phyloP scores from a whole-genome alignment of 2,329 filamentous ascomycete species.

The Cladosporium cucumerinum region DNA sequence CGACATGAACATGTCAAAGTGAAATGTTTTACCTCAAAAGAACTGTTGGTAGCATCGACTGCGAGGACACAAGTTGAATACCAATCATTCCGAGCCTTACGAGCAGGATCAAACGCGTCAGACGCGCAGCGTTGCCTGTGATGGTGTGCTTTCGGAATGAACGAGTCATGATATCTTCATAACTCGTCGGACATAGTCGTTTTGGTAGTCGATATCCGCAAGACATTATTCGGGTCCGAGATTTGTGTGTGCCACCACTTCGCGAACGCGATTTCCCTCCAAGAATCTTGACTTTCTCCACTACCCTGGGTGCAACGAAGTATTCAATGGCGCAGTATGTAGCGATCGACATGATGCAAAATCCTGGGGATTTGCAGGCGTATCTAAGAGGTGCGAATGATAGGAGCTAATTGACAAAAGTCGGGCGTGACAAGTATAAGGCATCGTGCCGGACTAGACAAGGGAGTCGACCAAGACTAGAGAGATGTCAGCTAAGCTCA shows the following conservation, averaged over 20 bases:
- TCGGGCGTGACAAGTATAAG: background rate
- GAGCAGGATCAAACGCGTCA: background rate
- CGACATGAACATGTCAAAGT: background rate
- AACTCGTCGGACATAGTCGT: background rate
- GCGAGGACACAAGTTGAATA: background rate
- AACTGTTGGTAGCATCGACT: background rate
- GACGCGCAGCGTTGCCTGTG: background rate
- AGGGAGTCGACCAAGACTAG: background rate
- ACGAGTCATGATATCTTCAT: background rate
- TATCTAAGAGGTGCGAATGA: background rate
- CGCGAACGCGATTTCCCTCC: background rate
- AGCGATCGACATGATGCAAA: background rate
- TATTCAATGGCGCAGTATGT: background rate
- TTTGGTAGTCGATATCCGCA: background rate
- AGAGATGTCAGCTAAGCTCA: background rate
- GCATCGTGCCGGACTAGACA: background rate
- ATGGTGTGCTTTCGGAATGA: background rate
- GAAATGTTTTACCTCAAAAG: background rate
- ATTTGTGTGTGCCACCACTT: background rate
- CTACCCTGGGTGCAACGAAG: background rate
- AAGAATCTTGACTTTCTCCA: background rate
- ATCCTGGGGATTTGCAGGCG: background rate
- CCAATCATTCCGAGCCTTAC: background rate
- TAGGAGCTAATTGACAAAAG: background rate
- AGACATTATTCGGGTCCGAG: too few relatives aligned